Conservation (phyloP, 495 filamentous ascomycete genomes). For the Trypethelium eluteriae region DNA sequence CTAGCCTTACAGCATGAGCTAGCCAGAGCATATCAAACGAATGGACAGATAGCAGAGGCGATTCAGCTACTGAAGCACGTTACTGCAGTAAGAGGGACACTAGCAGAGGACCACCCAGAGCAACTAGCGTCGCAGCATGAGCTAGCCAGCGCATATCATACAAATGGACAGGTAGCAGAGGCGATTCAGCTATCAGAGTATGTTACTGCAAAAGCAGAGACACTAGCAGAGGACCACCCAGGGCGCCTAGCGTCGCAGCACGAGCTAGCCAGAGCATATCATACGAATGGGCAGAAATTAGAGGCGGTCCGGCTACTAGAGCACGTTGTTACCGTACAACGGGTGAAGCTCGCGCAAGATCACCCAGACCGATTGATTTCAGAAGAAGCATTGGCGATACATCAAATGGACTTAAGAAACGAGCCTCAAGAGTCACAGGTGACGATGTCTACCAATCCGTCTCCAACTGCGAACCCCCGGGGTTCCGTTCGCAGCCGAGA, state of each 20-base stretch:
- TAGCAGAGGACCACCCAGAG: conserved; percentile 20
- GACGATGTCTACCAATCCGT: no score
- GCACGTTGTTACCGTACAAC: conserved; percentile 17
- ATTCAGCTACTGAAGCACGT: conserved; percentile 16
- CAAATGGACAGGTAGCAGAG: conserved; percentile 17
- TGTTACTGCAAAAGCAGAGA: conserved; percentile 9
- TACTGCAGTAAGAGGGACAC: conserved; percentile 15
- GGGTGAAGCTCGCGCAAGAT: conserved; percentile 1
- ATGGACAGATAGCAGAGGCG: conserved; percentile 14
- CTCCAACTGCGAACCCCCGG: no score
- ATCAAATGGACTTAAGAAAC: no score
- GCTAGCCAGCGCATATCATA: conserved; percentile 26
- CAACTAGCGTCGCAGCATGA: conserved; percentile 20
- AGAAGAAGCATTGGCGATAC: no score
- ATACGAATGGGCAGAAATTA: conserved; percentile 10
- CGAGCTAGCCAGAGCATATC: conserved; percentile 27
- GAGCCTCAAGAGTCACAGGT: no score
- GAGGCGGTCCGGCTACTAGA: conserved; percentile 21
- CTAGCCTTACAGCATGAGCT: conserved; percentile 31
- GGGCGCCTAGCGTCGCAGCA: conserved; percentile 18
- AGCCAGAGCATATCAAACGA: conserved; percentile 15
- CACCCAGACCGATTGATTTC: conserved; percentile 16
- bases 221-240: conserved; percentile 14
- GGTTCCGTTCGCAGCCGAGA: no score
- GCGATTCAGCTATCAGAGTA: conserved; percentile 19